Evolutionary conservation across 2,329 filamentous ascomycete species (phyloP).

Genomic region (Fusarium tuaranense): DNA sequence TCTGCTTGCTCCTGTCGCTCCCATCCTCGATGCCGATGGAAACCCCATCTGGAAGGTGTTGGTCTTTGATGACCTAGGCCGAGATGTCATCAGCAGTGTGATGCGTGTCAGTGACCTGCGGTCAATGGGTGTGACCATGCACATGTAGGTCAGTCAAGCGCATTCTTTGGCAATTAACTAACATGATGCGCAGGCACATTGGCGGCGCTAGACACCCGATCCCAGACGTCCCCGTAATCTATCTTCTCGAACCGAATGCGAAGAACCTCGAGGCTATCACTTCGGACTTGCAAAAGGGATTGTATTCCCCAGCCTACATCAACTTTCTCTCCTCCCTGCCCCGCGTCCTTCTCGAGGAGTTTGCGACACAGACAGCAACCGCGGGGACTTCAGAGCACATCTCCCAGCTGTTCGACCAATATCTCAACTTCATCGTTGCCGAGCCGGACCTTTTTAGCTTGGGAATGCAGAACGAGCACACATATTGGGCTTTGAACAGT

Average conservation of each 20-base stretch:
- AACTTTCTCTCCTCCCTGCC: constrained; percentile 97
- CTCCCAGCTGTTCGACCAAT: constrained; percentile 94
- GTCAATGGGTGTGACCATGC: constrained; percentile 95
- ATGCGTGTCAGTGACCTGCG: constrained; percentile 93
- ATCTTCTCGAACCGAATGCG: constrained; percentile 90
- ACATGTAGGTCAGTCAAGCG: constrained; percentile 71
- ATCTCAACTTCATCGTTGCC: constrained; percentile 95
- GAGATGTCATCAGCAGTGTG: constrained; percentile 97
- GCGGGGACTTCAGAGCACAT: constrained; percentile 90
- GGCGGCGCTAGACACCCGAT: constrained; percentile 86
- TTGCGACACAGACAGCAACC: constrained; percentile 87
- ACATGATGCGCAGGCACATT: constrained; percentile 72
- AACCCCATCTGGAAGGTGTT: constrained; percentile 98
- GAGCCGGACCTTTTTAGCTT: constrained; percentile 96
- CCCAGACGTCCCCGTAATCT: constrained; percentile 95
- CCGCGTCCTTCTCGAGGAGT: constrained; percentile 91
- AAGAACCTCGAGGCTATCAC: constrained; percentile 87
- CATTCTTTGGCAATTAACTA: constrained; percentile 26
- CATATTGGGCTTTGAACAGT: constrained; percentile 97
- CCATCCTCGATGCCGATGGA: constrained; percentile 86
- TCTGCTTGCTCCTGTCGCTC: constrained; percentile 75
- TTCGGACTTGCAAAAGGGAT: constrained; percentile 83
- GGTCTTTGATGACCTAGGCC: constrained; percentile 90
- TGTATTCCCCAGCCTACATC: constrained; percentile 95
- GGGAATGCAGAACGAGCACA: constrained; percentile 89